phyloP scores from a whole-genome alignment of 2,329 filamentous ascomycete genomes.

The Cytospora piceicola region DNA sequence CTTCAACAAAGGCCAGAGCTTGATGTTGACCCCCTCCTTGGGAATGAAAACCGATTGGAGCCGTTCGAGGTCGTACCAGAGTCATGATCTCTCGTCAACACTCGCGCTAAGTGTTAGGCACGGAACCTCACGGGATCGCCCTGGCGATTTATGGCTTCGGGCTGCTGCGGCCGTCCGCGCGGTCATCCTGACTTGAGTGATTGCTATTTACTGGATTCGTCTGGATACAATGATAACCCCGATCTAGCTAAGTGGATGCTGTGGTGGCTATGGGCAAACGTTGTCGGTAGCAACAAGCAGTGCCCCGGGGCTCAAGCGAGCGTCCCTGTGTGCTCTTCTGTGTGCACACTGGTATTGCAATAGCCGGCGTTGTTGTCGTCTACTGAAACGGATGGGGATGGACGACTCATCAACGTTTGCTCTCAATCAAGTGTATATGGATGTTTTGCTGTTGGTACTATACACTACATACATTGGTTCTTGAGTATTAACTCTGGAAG shows the following conservation, averaged over 20 bases:
- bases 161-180: background rate
- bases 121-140: background rate
- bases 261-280: background rate
- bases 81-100: background rate
- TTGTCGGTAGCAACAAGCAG: background rate
- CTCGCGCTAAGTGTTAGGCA: background rate
- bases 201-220: background rate
- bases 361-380: background rate
- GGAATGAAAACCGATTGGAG: background rate
- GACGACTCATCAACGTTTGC: background rate
- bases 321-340: background rate
- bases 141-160: background rate
- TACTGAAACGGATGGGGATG: background rate
- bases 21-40: background rate
- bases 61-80: background rate
- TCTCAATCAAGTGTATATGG: background rate
- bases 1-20: background rate
- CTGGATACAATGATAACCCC: background rate
- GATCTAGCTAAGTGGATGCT: background rate
- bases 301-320: background rate
- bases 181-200: background rate
- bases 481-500: background rate
- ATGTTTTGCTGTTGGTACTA: background rate
- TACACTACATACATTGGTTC: background rate
- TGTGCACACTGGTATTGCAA: background rate